These are phyloP conservation scores for Candida dajiaensis DNA, from an alignment of 805 yeast species.

Conservation along the genomic window DNA sequence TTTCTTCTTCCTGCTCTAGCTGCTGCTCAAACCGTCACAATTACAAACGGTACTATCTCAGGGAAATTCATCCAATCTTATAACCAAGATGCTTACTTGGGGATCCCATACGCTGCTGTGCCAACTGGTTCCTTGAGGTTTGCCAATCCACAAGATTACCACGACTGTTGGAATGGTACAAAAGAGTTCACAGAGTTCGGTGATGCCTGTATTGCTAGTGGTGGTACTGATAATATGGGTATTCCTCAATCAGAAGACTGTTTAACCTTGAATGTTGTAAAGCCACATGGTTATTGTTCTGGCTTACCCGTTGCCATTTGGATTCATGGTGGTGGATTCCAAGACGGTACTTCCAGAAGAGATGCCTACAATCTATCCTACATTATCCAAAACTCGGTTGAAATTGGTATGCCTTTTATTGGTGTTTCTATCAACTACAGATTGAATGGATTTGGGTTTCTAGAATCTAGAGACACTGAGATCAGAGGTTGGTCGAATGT, in stretches of 20 bases:
- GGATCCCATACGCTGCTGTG: slow-evolving; percentile 26
- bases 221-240: slow-evolving; percentile 9
- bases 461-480: slow-evolving; percentile 21
- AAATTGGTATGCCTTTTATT: slow-evolving; percentile 22
- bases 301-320: slow-evolving; percentile 28
- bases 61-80: slow-evolving; percentile 3
- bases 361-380: slow-evolving; percentile 15
- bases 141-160: slow-evolving; percentile 14
- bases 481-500: slow-evolving; percentile 24
- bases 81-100: slow-evolving; percentile 16
- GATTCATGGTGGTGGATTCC: slow-evolving; percentile 33
- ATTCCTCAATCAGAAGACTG: slow-evolving; percentile 25
- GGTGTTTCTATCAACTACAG: slow-evolving; percentile 34
- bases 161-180: slow-evolving; percentile 9
- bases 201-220: slow-evolving; percentile 16
- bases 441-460: slow-evolving; percentile 31
- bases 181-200: slow-evolving; percentile 19
- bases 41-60: too few species aligned
- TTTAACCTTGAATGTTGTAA: slow-evolving; percentile 24
- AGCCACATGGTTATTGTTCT: slow-evolving; percentile 13
- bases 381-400: slow-evolving; percentile 12
- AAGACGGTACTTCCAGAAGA: slow-evolving; percentile 21
- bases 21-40: too few species aligned
- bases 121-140: too few species aligned
- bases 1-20: too few species aligned